Base-by-base conservation (phyloP, 2,329 filamentous ascomycete species). In the Aspergillus versicolor region DNA sequence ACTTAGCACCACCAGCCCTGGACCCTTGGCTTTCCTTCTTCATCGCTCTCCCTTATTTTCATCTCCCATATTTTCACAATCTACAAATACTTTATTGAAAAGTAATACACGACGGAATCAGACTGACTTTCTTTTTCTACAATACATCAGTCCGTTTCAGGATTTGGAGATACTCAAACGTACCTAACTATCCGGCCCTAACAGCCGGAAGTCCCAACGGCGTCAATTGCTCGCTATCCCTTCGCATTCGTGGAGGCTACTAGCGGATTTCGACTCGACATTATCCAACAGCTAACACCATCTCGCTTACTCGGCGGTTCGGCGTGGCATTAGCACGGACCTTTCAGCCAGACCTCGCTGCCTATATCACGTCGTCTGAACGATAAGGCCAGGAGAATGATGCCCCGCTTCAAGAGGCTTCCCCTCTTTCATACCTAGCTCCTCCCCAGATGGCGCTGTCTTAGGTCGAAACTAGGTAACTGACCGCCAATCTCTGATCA, bases 301-400 rank as follows among this genome's bases (percentile, higher is more conserved):
- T n/a, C 8, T 42, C 41, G 42, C 43, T 15, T 41, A 38, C 34
- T 19, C 8, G 34, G 43, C 52, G 52, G 34, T 34, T 48, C 34
- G 52, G 43, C 27, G 34, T 52, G 48, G 48, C 38, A 43, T 43
- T 52, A 52, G n/a, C 7, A 52, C 34, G 12, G 34, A 42, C 21
- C 37, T 42, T 27, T 13, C 5, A 37, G 6, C 34, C 12, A 37
- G 15, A 15, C n/a, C 34, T 37, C 34, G 15, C 34, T n/a, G 13
- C 34, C 34, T n/a, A 37, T 37, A 37, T 37, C 15, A 9, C 34
- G 34, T 15, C 13, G 13, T 13, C 15, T 7, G 34, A 37, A 37
- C 34, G 15, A 37, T n/a, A n/a, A 15, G 34, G 34, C 15, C 34
- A n/a, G 5, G 34, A 37, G 13, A 13, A 37, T 37, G 34, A n/a